Evolutionary conservation across 202 grass and related monocot genomes (phyloP).

Genomic region (Carex arenaria): DNA sequence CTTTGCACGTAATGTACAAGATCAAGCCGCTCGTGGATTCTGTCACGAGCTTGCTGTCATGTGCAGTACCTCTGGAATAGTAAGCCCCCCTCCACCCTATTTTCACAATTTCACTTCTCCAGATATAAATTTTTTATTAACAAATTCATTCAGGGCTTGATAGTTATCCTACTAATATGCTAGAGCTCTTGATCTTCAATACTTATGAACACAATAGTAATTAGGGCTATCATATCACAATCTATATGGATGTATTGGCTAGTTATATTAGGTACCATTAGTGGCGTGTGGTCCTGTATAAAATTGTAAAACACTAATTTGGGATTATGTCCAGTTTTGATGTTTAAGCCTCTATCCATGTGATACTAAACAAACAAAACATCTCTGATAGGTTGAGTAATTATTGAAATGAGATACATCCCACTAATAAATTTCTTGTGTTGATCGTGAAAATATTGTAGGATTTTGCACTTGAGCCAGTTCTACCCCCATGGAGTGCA

Average conservation of each 20-base stretch:
- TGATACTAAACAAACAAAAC: not conserved
- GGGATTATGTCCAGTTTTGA: not conserved
- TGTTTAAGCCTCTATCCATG: too few relatives aligned
- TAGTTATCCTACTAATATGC: not conserved
- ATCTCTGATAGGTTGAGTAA: not conserved
- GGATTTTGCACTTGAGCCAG: conserved; percentile 64
- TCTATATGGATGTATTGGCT: not conserved
- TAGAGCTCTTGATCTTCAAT: not conserved
- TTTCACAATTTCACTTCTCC: not conserved
- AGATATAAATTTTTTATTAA: not conserved
- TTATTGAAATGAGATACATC: not conserved
- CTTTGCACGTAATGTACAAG: conserved; percentile 78
- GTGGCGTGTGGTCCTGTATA: not conserved
- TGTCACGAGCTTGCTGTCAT: conserved; percentile 71
- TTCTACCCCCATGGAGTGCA: conserved; percentile 52
- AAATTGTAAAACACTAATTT: not conserved
- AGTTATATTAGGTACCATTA: not conserved
- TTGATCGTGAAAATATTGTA: conserved; percentile 25
- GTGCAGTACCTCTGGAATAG: conserved; percentile 92
- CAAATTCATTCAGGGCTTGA: not conserved
- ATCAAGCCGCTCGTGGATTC: conserved; percentile 44
- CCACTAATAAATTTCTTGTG: not conserved
- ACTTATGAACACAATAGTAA: not conserved
- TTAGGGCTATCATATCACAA: not conserved
- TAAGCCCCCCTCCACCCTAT: conserved; percentile 19